phyloP scores from a whole-genome alignment of 2,329 filamentous ascomycete species.

The Xylariaceae sp. region DNA sequence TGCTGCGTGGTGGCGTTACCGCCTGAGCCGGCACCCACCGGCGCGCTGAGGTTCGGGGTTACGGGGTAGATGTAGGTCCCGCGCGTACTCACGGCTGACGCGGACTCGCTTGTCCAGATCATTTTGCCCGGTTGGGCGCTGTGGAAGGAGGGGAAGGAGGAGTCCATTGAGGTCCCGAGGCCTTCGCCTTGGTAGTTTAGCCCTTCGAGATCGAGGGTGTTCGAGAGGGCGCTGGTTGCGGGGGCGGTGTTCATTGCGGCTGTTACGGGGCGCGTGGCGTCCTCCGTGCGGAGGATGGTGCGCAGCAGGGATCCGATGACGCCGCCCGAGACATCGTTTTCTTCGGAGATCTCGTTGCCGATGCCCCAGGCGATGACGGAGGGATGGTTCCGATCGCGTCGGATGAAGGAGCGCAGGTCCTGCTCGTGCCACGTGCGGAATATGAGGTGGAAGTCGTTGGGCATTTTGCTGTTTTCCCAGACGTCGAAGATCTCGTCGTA shows the following conservation, averaged over 20 bases:
- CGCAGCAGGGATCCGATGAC: conserved; percentile 33
- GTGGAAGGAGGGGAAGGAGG: conserved; percentile 36
- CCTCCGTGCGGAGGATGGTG: conserved; percentile 42
- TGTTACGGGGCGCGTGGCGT: conserved; percentile 42
- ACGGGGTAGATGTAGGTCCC: conserved; percentile 52
- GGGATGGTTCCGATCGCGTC: conserved; percentile 51
- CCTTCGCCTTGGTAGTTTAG: conserved; percentile 55
- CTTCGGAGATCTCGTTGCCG: conserved; percentile 51
- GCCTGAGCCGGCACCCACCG: conserved; percentile 36
- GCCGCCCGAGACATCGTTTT: conserved; percentile 27
- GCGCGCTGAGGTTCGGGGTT: conserved; percentile 34
- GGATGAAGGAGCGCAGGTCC: conserved; percentile 46
- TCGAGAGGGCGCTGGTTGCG: conserved; percentile 36
- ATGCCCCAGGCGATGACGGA: conserved; percentile 49
- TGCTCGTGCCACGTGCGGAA: conserved; percentile 50
- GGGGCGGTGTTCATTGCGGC: conserved; percentile 43
- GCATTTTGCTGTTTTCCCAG: conserved; percentile 43
- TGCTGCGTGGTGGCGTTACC: conserved; percentile 34
- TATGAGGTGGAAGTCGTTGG: conserved; percentile 47
- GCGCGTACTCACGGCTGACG: conserved; percentile 44
- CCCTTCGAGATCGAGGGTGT: conserved; percentile 42
- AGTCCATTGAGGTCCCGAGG: conserved; percentile 6
- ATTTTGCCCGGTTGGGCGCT: conserved; percentile 43
- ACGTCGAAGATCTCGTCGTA: conserved; percentile 51
- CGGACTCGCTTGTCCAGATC: conserved; percentile 39